Base-by-base conservation (phyloP, 2,329 filamentous ascomycete genomes). In the Calonectria crousiana region DNA sequence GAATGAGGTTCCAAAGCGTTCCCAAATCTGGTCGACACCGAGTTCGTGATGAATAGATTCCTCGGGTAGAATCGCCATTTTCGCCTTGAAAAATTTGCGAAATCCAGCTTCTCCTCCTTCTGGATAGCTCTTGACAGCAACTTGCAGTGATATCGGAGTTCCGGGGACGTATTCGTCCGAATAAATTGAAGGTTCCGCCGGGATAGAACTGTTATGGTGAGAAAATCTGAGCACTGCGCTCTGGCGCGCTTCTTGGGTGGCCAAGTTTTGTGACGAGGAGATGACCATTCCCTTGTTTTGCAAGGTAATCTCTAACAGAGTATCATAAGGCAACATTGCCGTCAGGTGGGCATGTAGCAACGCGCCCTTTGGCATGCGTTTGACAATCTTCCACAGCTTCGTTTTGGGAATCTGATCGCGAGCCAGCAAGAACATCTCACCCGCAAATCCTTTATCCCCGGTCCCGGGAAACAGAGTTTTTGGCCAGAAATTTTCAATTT, bases 351-450 rank as follows among this genome's bases (percentile, higher is more conserved):
- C 52, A 49, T 69, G 67, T 11, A 69, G n/a, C 18, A 69, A 53
- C 14, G 67, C 67, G 3, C 67, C 67, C 28, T 69, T 69, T 38
- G 67, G 67, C 41, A 62, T 47, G 11, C 41, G 38, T 20, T 69
- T 49, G 11, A 69, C 52, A 38, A 69, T 69, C n/a, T 69, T 69
- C 67, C 67, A 69, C 8, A 69, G 38, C 36, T 60, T 62, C 6
- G 67, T 69, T 47, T 69, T 20, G 11, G 67, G 10, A 23, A 69
- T 69, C 6, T 60, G 47, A 14, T 60, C 28, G n/a, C 52, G 52
- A 34, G 52, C 67, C 10, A 62, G 52, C 3, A 53, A 53, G 38
- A 69, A 69, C 38, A 62, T 62, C 28, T 69, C 52, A 16, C 67
- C 67, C 2, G 67, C 67, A 30, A 69, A 69, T 2, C 53, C 60